Evolutionary conservation across 176 grass and related monocot species (phyloP), one percentile per base, ranked within the genome.

Genomic region (Carex myosuroides): DNA sequence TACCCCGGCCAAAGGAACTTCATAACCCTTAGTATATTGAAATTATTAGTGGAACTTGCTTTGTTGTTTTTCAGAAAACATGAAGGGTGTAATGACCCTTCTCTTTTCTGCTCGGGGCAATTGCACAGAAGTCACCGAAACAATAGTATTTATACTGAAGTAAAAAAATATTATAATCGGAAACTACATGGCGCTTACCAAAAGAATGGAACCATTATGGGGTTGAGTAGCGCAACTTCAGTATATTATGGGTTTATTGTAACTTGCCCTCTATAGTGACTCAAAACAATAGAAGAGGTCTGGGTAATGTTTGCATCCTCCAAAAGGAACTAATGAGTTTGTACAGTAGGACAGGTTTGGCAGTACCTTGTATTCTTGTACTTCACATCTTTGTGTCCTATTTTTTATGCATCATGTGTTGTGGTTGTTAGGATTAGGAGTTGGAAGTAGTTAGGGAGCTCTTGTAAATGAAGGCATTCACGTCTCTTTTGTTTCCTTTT

Each of bases 1-100:
- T 83, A 52, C 81, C 81, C 48, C 60, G 81, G 18, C 81, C 81
- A 68, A 83, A 83, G 41, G 81, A 83, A 83, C 60, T 83, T 68
- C 62, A 83, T 54, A 69, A 69, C 81, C 62, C 81, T 29, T 83
- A 24, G 57, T 78, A 57, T 78, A 8, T 57, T 78, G 24, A 53
- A 78, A 57, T 78, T 56, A 35, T 55, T 73, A 22, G 42, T 20
- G 22, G n/a, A 4, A 22, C n/a, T 73, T 73, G n/a, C 41, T 77
- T 30, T 77, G 52, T 6, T 41, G 17, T 18, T 78, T 56, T 57
- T 57, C 73, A 78, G 73, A 12, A 77, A 52, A 57, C 7, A 57
- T 17, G 11, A 33, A 54, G 52, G 14, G 24, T 0, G 56, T 26
- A 29, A 16, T 55, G 24, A 50, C 24, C 73, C 73, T 77, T 30